These are phyloP conservation scores for Didymella lethalis DNA, from an alignment of 2,329 filamentous ascomycete species.

Conservation along the genomic window DNA sequence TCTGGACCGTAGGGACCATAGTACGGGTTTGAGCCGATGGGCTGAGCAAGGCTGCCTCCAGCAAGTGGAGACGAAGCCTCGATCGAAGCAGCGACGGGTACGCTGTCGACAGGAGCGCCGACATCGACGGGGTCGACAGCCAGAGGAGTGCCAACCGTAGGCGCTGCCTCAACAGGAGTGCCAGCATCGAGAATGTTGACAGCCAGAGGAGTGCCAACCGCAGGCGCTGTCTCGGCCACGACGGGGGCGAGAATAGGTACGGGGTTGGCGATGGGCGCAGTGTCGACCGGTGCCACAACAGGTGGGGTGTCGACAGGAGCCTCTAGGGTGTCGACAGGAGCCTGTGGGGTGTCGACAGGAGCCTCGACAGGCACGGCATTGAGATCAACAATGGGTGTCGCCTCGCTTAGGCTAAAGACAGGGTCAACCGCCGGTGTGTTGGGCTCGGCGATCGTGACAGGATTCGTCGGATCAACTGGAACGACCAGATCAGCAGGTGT, in stretches of 20 bases:
- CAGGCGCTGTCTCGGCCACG: not conserved
- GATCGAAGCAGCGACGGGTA: not conserved
- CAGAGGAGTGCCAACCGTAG: not conserved
- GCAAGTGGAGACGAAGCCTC: not conserved
- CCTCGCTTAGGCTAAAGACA: too few relatives aligned
- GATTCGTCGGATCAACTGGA: not conserved
- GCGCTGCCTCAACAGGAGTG: not conserved
- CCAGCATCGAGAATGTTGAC: not conserved
- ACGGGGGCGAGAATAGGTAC: not conserved
- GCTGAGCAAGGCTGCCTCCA: not conserved
- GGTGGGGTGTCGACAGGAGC: not conserved
- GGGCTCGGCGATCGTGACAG: not conserved
- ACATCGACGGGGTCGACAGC: not conserved
- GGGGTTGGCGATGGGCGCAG: too few relatives aligned
- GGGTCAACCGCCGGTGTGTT: not conserved
- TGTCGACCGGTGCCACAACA: not conserved
- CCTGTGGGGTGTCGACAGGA: not conserved
- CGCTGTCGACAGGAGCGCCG: not conserved
- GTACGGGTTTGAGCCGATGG: conserved; percentile 15
- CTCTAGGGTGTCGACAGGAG: not conserved
- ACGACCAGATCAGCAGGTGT: not conserved
- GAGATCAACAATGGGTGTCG: too few relatives aligned
- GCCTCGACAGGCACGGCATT: not conserved
- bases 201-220: too few relatives aligned
- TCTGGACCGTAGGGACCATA: conserved; percentile 1